phyloP scores from a whole-genome alignment of 2,329 filamentous ascomycete species.

The Aspergillus sp. region DNA sequence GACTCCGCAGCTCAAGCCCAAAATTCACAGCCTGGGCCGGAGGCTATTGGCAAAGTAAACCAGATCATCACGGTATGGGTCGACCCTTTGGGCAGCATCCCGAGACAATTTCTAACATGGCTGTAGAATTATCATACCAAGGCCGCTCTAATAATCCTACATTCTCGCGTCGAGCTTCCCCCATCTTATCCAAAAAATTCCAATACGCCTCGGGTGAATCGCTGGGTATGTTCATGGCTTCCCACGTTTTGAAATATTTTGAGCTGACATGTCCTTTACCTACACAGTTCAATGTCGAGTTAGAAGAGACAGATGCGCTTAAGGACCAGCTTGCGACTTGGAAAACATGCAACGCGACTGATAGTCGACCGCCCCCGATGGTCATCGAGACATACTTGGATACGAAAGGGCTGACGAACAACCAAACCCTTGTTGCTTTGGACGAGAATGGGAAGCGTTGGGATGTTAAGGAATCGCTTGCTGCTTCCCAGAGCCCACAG shows the following conservation, averaged over 20 bases:
- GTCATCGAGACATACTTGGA: slow-evolving; percentile 91
- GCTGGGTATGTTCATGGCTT: slow-evolving; percentile 68
- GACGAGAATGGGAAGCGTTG: slow-evolving; percentile 89
- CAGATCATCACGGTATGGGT: slow-evolving; percentile 81
- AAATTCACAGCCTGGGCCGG: slow-evolving; percentile 56
- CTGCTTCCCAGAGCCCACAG: slow-evolving; percentile 54
- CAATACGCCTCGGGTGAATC: slow-evolving; percentile 68
- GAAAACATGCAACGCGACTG: slow-evolving; percentile 75
- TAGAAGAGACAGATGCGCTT: slow-evolving; percentile 89
- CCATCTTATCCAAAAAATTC: slow-evolving; percentile 57
- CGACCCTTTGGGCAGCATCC: not conserved
- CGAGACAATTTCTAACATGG: slow-evolving; percentile 19
- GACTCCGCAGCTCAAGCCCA: slow-evolving; percentile 44
- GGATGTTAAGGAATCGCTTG: slow-evolving; percentile 84
- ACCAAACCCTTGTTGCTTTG: slow-evolving; percentile 81
- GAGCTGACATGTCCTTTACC: not conserved
- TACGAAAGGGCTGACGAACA: slow-evolving; percentile 72
- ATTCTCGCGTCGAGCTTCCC: slow-evolving; percentile 73
- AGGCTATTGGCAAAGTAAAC: slow-evolving; percentile 77
- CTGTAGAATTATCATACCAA: slow-evolving; percentile 86
- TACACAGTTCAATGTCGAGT: slow-evolving; percentile 87
- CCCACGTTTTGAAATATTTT: not conserved
- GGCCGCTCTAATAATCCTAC: slow-evolving; percentile 77
- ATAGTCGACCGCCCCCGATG: slow-evolving; percentile 76
- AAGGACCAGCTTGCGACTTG: slow-evolving; percentile 76